Base-by-base conservation (phyloP, 2,329 filamentous ascomycete genomes). In the Aspergillus nomiae region DNA sequence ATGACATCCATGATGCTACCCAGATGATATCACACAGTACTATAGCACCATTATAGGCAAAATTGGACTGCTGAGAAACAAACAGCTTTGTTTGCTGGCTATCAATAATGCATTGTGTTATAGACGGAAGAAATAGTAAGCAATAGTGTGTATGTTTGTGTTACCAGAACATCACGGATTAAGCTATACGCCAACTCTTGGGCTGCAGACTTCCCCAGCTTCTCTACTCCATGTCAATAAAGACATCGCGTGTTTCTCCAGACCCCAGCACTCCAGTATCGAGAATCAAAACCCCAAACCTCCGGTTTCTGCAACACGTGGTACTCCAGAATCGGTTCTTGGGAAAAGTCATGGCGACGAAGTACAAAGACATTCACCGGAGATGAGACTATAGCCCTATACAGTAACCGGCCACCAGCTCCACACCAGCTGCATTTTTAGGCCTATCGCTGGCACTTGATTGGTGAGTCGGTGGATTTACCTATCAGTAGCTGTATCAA, bases 221-320 rank as follows among this genome's bases (percentile, higher is more conserved):
- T 55, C 34, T 38, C 19, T 55, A 55, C 51, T 55, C 51, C 51
- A 55, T 55, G 26, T 16, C 51, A 28, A 14, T 8, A 11, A 54
- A 21, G 32, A 55, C 14, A 36, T 55, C 11, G 32, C 51, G n/a
- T 38, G 32, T 21, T 55, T 55, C 51, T 55, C 51, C 51, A 38
- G 32, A 55, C 51, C 36, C 51, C 51, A 55, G 51, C 12, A 38
- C 51, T 55, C 51, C 51, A 55, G 32, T 55, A 32, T 55, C 32
- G 11, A n/a, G 21, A 4, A 32, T 36, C 21, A 38, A 36, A 36
- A 14, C 51, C 36, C 51, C 51, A 26, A 26, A 24, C 16, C 51
- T 55, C 51, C 32, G 7, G 21, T 55, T 21, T 24, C 34, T 55
- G 51, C 32, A 26, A 38, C 51, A 55, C 51, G 51, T 55, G 51